Evolutionary conservation across 2,329 filamentous ascomycete species (phyloP), one percentile per base, ranked within the genome.

Genomic region (Aspergillus fructus): DNA sequence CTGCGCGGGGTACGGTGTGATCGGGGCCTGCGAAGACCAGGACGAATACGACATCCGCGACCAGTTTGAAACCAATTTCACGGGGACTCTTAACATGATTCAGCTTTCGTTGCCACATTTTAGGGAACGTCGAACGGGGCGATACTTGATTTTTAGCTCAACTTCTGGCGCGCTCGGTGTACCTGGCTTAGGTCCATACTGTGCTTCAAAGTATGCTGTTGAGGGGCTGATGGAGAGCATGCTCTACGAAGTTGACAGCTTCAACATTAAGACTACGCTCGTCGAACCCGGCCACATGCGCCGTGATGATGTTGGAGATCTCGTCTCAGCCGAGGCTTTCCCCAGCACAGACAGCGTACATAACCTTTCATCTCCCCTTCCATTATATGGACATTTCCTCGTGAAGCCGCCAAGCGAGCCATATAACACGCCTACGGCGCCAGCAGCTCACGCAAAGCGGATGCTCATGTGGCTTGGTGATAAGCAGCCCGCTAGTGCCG

Each of bases 31-130:
- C 75, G 94, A 97, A 76, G 94, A 97, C 76, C 94, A 97, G 77
- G 92, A 97, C 73, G 91, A 96, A 71, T 88, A 92, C 73, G 94
- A 97, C 71, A 85, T 97, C 65, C 89, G 92, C 58, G 93, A 96
- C 68, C 94, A 97, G 74, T 97, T 97, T 76, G 91, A 96, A 79
- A 97, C 93, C 21, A 99, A 99, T 75, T 96, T 97, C 75, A 93
- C 96, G 81, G 94, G 94, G 53, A 96, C 92, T 0, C 76, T 97
- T 59, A 90, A 97, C 75, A 96, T 99, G 66, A 89, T 97, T 58
- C 92, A 97, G 72, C 80, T 90, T 19, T 93, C 89, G 1, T 78
- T 97, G 39, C 92, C 93, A 0, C 91, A 96, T 76, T 96, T 97
- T 66, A 87, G 93, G 51, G 82, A 87, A 62, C 88, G 91, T 62